A percentile compares a stretch with the other conserved stretches of the same genome.
These are phyloP conservation scores for Amanita pallidorosea DNA, from an alignment of 768 basidiomycete species.

Conservation along the genomic window DNA sequence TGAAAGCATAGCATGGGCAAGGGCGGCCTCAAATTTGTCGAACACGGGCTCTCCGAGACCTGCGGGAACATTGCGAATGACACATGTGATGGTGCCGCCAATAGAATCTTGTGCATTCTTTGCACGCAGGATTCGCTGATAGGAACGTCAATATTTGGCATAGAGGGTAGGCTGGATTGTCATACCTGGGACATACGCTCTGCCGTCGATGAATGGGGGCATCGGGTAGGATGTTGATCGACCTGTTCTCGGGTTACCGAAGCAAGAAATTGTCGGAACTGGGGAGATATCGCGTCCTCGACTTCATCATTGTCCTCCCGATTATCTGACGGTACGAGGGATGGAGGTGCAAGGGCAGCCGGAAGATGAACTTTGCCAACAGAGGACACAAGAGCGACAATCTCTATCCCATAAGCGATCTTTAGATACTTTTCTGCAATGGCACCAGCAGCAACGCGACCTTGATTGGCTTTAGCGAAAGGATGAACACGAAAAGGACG, in stretches of 20 bases:
- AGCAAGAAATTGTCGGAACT: conserved; percentile 71
- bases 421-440: conserved; percentile 96
- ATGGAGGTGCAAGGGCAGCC: conserved; percentile 30
- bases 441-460: conserved; percentile 94
- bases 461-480: conserved; percentile 22
- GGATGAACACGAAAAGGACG: neutral
- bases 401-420: conserved; percentile 79
- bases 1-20: conserved; percentile 97
- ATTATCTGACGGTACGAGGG: conserved; percentile 20
- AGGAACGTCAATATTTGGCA: neutral
- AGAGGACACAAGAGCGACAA: conserved; percentile 93
- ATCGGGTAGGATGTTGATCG: conserved; percentile 78
- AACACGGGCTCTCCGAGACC: conserved; percentile 97
- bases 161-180: neutral
- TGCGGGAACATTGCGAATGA: conserved; percentile 81
- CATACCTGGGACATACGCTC: conserved; percentile 81
- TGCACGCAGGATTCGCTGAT: conserved; percentile 84
- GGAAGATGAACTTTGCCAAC: conserved; percentile 90
- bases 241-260: conserved; percentile 81
- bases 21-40: conserved; percentile 94
- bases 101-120: conserved; percentile 90
- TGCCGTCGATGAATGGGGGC: conserved; percentile 84
- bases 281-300: conserved; percentile 70
- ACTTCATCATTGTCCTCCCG: conserved; percentile 49
- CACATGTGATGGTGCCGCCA: conserved; percentile 96